Evolutionary conservation across 2,329 filamentous ascomycete genomes (phyloP).

Genomic region (Didymella pomorum): DNA sequence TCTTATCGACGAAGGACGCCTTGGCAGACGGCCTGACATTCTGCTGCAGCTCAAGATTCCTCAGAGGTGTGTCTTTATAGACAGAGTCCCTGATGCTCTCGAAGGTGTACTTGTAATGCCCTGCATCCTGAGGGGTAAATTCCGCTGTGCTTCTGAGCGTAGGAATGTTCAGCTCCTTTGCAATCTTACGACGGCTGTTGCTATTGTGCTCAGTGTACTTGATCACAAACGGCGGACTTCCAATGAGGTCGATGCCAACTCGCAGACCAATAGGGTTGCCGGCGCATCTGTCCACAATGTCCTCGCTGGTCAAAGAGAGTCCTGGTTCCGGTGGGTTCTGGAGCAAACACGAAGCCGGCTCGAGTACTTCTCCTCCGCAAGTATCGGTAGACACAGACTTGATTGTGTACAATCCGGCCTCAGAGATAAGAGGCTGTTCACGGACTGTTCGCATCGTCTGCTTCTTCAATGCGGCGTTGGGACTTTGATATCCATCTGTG

Average conservation of each 20-base stretch:
- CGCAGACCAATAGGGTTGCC: conserved; percentile 90
- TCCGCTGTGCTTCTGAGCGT: conserved; percentile 84
- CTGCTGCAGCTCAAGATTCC: conserved; percentile 77
- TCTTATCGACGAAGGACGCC: conserved; percentile 70
- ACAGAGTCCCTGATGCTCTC: conserved; percentile 81
- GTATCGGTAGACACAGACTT: conserved; percentile 79
- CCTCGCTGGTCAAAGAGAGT: conserved; percentile 75
- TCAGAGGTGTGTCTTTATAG: conserved; percentile 65
- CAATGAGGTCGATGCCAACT: conserved; percentile 87
- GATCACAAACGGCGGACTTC: conserved; percentile 89
- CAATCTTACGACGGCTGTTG: conserved; percentile 63
- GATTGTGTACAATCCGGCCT: conserved; percentile 86
- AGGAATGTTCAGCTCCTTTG: conserved; percentile 61
- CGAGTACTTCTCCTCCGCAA: conserved; percentile 87
- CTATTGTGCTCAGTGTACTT: conserved; percentile 75
- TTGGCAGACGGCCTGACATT: conserved; percentile 92
- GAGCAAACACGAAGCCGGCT: conserved; percentile 91
- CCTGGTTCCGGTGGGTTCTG: conserved; percentile 90
- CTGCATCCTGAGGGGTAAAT: conserved; percentile 80
- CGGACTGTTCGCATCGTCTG: conserved; percentile 68
- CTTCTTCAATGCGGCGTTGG: conserved; percentile 64
- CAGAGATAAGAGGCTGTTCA: conserved; percentile 73
- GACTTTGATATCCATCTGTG: conserved; percentile 71
- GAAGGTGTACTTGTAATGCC: conserved; percentile 88
- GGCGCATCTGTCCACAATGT: conserved; percentile 93